These are phyloP conservation scores for Nitzschia sp. DNA, from an alignment of 108 stramenopile genomes.

Conservation along the genomic window DNA sequence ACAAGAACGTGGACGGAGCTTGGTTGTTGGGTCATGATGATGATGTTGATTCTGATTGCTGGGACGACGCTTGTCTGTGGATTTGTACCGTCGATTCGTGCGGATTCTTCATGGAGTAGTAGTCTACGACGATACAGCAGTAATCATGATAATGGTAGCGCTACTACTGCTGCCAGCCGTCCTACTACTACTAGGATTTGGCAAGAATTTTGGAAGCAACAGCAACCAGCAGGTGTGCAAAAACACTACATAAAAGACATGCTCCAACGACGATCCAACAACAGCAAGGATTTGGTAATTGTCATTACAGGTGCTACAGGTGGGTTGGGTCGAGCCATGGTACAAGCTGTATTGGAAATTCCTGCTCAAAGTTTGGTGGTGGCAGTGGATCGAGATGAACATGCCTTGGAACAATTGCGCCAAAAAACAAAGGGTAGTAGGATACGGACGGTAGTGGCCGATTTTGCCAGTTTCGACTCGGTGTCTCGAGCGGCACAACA, in stretches of 20 bases:
- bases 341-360: not conserved
- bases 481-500: conserved; percentile 51
- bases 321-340: not conserved
- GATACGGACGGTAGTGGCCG: conserved; percentile 21
- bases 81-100: too few species aligned
- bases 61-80: too few species aligned
- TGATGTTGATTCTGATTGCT: too few species aligned
- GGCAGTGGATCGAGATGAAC: not conserved
- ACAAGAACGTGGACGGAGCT: too few species aligned
- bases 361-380: not conserved
- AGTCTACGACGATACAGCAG: too few species aligned
- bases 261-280: not conserved
- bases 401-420: not conserved
- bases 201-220: too few species aligned
- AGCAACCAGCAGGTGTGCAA: not conserved
- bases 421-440: not conserved
- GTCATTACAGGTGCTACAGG: conserved; percentile 5
- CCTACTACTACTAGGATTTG: too few species aligned
- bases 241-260: not conserved
- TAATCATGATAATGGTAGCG: too few species aligned
- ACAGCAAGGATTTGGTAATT: conserved; percentile 1
- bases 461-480: conserved; percentile 46
- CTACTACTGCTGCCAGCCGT: too few species aligned
- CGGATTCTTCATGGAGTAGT: too few species aligned
- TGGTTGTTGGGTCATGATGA: too few species aligned